phyloP scores from a whole-genome alignment of 2,329 filamentous ascomycete genomes.

The Aureobasidium musti region DNA sequence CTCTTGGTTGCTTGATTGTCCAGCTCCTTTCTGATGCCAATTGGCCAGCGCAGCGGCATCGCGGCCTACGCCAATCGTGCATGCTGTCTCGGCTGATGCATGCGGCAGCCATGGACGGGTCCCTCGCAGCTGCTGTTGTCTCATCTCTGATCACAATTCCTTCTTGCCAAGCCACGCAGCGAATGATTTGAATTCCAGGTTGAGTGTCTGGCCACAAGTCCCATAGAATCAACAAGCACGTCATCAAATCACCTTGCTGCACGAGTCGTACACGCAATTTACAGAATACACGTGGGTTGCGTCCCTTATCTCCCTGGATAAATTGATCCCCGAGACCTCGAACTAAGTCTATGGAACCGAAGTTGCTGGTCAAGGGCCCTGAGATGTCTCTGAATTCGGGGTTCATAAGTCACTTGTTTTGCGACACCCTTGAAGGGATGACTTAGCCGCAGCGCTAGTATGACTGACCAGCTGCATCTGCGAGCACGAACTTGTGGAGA shows the following conservation, averaged over 20 bases:
- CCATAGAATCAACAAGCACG: not conserved
- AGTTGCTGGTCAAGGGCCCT: too few species aligned
- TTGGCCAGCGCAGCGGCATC: conserved; percentile 7
- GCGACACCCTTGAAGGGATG: not conserved
- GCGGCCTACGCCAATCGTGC: not conserved
- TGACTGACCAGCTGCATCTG: not conserved
- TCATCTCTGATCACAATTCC: not conserved
- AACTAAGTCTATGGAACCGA: too few species aligned
- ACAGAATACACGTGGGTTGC: too few species aligned
- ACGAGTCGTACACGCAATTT: not conserved
- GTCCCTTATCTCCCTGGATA: too few species aligned
- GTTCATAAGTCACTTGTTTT: too few species aligned
- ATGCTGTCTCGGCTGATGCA: conserved; percentile 5
- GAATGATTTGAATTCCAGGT: not conserved
- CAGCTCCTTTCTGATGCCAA: not conserved
- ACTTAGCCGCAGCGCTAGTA: too few species aligned
- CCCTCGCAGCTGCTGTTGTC: not conserved
- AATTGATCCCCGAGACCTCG: too few species aligned
- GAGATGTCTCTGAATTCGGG: too few species aligned
- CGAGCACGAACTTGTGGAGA: conserved; percentile 7
- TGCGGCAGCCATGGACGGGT: not conserved
- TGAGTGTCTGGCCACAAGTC: not conserved
- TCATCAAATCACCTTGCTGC: not conserved
- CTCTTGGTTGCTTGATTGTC: not conserved
- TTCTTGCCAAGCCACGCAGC: not conserved